These are phyloP conservation scores for Penicillium sp. DNA, from an alignment of 2,329 filamentous ascomycete genomes.

Conservation along the genomic window DNA sequence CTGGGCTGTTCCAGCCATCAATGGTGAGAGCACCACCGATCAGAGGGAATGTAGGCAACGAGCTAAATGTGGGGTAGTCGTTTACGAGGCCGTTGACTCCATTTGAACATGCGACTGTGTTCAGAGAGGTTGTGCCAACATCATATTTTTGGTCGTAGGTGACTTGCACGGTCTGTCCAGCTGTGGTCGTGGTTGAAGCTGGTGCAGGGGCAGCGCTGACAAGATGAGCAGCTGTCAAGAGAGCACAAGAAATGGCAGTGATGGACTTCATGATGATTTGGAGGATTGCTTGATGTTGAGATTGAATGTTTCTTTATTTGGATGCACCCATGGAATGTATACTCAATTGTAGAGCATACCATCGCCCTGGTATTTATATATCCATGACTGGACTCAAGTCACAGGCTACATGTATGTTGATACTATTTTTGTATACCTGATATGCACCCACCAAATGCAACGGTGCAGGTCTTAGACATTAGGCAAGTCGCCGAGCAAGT, in stretches of 20 bases:
- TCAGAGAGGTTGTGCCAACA: slow-evolving; percentile 55
- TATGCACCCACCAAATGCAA: slow-evolving; percentile 1
- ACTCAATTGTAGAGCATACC: background rate
- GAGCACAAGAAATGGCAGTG: slow-evolving; percentile 16
- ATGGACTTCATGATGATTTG: slow-evolving; percentile 27
- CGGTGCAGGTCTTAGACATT: slow-evolving; percentile 18
- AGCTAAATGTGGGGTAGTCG: slow-evolving; percentile 43
- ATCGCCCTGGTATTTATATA: slow-evolving; percentile 13
- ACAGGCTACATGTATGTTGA: background rate
- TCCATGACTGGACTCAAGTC: background rate
- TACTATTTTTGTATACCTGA: slow-evolving; percentile 10
- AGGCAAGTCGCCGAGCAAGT: slow-evolving; percentile 6
- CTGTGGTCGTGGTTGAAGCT: slow-evolving; percentile 11
- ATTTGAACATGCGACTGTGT: slow-evolving; percentile 48
- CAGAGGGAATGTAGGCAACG: slow-evolving; percentile 48
- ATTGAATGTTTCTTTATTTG: background rate
- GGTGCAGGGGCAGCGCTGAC: slow-evolving; percentile 24
- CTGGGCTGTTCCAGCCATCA: slow-evolving; percentile 46
- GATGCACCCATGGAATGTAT: background rate
- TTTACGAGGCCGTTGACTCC: slow-evolving; percentile 35
- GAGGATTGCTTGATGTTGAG: background rate
- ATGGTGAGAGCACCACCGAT: slow-evolving; percentile 53
- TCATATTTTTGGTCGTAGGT: slow-evolving; percentile 75
- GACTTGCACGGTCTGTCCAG: slow-evolving; percentile 46
- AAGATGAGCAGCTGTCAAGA: slow-evolving; percentile 25